Evolutionary conservation across 768 basidiomycete genomes (phyloP).

Genomic region (Rhizopogon vinicolor): DNA sequence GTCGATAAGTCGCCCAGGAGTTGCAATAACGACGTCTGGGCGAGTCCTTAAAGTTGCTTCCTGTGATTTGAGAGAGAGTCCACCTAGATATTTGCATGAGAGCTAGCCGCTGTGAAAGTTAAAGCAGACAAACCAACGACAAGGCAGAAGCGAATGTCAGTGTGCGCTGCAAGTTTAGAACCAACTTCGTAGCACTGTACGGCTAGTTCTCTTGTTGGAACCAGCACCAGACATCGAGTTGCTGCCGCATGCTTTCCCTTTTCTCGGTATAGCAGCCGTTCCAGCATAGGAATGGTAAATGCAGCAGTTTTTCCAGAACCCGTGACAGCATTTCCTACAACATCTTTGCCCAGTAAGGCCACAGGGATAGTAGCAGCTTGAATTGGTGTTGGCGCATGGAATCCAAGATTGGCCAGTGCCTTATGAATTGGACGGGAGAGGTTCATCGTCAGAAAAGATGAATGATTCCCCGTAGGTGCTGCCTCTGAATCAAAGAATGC

Average conservation of each 20-base stretch:
- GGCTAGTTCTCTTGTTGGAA: slow-evolving; percentile 93
- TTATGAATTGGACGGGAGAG: slow-evolving; percentile 92
- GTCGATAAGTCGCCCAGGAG: slow-evolving; percentile 96
- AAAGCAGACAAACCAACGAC: slow-evolving; percentile 62
- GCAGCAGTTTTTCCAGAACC: slow-evolving; percentile 99
- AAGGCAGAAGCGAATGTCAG: slow-evolving; percentile 89
- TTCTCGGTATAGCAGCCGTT: slow-evolving; percentile 89
- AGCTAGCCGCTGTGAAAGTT: slow-evolving; percentile 2
- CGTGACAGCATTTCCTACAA: slow-evolving; percentile 94
- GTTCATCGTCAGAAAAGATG: slow-evolving; percentile 90
- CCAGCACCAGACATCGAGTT: slow-evolving; percentile 86
- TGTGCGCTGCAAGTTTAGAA: slow-evolving; percentile 75
- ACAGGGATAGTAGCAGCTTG: slow-evolving; percentile 93
- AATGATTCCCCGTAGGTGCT: slow-evolving; percentile 45
- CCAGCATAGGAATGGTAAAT: slow-evolving; percentile 91
- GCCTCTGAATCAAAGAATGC: slow-evolving; percentile 79
- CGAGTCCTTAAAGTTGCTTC: slow-evolving; percentile 79
- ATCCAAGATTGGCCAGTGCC: slow-evolving; percentile 78
- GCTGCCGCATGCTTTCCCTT: slow-evolving; percentile 82
- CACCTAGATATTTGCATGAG: slow-evolving; percentile 49
- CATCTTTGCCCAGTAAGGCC: slow-evolving; percentile 90
- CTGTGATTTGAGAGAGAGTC: slow-evolving; percentile 89
- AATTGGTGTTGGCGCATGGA: slow-evolving; percentile 88
- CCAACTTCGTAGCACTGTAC: slow-evolving; percentile 96
- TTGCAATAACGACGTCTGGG: slow-evolving; percentile 94